Conservation (phyloP, 257 asterid species). For the Leonotis leonurus region DNA sequence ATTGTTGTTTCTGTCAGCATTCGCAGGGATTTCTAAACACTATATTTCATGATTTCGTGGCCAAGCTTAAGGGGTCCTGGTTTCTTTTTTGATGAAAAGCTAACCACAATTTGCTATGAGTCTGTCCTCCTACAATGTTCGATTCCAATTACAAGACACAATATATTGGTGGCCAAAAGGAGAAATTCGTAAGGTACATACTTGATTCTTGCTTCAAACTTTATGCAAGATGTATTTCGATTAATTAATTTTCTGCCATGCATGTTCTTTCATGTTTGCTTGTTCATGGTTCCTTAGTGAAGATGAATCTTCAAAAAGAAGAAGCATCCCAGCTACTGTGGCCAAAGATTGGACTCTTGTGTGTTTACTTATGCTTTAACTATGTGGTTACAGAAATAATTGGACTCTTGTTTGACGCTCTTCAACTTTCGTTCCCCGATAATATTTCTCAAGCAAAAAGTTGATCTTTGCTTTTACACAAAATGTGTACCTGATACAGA, state of each 20-base stretch:
- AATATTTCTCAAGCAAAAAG: neutral
- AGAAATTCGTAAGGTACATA: constrained; percentile 80
- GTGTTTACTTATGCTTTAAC: neutral
- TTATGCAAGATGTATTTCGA: no score
- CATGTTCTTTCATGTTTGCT: no score
- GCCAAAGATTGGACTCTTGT: no score
- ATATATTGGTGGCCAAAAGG: constrained; percentile 71
- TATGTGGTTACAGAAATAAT: neutral
- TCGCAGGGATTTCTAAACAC: constrained; percentile 12
- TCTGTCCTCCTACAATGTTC: constrained; percentile 40
- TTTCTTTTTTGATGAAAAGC: constrained; percentile 16
- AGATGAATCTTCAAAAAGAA: no score
- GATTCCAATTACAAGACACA: constrained; percentile 52
- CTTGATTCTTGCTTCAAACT: no score
- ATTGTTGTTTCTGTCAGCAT: neutral
- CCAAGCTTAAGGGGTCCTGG: constrained; percentile 15
- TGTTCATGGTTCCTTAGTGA: no score
- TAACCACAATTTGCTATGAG: constrained; percentile 27
- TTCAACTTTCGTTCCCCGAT: neutral
- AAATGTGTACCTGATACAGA: no score
- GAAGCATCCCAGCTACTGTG: no score
- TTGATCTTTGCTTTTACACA: neutral
- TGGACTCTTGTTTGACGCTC: neutral
- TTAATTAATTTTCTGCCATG: neutral
- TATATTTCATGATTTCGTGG: constrained; percentile 11